Evolutionary conservation across 495 filamentous ascomycete genomes (phyloP), one percentile per base, ranked within the genome.

Genomic region (Wilcoxina mikolae): DNA sequence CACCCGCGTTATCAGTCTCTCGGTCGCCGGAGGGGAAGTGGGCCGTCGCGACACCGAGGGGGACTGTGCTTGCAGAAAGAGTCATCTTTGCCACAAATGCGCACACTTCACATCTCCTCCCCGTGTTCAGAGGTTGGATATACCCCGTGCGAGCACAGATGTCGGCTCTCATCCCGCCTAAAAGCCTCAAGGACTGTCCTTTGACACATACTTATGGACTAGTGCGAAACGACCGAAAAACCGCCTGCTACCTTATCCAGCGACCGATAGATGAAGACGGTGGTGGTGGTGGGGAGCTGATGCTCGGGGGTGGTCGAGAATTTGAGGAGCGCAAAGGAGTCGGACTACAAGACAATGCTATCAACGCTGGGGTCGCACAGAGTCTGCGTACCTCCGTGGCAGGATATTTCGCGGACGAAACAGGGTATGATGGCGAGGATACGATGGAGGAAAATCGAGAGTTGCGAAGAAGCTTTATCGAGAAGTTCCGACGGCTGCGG

Each of bases 21-120:
- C 55, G 58, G 23, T 43, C 59, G 3, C 42, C 28, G 11, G 56
- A 51, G 17, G 56, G 38, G 56, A 69, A 56, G 42, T 80, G 79
- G 76, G 68, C 69, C 2, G 62, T 89, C 4, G 65, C 74, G 17
- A 93, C 87, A 0, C 67, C 70, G 0, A 73, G 82, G 5, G 87
- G 87, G 9, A 70, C 58, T 0, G 72, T 90, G 55, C 53, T 52
- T 0, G 65, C 85, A 0, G 64, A 68, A 0, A 72, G 80, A 50
- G 74, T 93, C 20, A 72, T 93, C 4, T 75, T 94, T 38, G 80
- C 82, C 9, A 89, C 84, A 0, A 93, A 94, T 58, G 87, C 70
- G 2, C 85, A 87, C 56, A 87, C 83, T 0, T 79, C 79, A 0
- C 74, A 83, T 56, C 72, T 93, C 2, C 71, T 93, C 9, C 85